A percentile compares a stretch with the other conserved stretches of the same genome.
phyloP scores from a whole-genome alignment of 371 early-diverging fungal species.

The Haplosporangium sp. region DNA sequence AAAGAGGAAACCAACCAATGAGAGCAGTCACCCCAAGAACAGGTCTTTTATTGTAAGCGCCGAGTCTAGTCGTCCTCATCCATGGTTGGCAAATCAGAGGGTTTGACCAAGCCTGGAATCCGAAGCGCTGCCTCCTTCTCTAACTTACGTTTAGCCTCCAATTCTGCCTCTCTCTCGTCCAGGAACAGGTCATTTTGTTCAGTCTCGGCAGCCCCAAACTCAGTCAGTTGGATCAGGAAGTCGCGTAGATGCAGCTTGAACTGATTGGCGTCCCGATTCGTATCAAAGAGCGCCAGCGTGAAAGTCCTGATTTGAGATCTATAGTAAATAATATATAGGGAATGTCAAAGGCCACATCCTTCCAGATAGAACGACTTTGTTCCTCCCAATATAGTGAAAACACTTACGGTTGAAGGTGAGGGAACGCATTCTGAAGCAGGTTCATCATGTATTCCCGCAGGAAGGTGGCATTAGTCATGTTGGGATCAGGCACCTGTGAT shows the following conservation, averaged over 20 bases:
- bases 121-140: conserved; percentile 87
- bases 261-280: conserved; percentile 76
- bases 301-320: conserved; percentile 89
- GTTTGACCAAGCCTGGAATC: conserved; percentile 98
- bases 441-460: conserved; percentile 84
- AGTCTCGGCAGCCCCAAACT: conserved; percentile 31
- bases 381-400: too few relatives aligned
- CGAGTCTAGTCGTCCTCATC: conserved; percentile 68
- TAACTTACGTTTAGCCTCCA: conserved; percentile 78
- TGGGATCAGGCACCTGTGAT: conserved; percentile 73
- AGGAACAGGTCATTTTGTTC: conserved; percentile 91
- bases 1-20: too few relatives aligned
- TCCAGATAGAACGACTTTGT: too few relatives aligned
- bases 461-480: conserved; percentile 81
- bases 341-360: neutral
- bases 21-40: too few relatives aligned
- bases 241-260: conserved; percentile 96
- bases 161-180: conserved; percentile 94
- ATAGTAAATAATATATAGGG: neutral
- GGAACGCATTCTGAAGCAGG: conserved; percentile 89
- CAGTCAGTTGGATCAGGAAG: conserved; percentile 93
- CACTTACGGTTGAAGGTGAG: conserved; percentile 86
- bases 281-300: conserved; percentile 88
- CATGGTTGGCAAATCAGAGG: conserved; percentile 83
- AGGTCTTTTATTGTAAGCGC: too few relatives aligned